These are phyloP conservation scores for Penicillium pulvis DNA, from an alignment of 495 filamentous ascomycete species.

Conservation along the genomic window DNA sequence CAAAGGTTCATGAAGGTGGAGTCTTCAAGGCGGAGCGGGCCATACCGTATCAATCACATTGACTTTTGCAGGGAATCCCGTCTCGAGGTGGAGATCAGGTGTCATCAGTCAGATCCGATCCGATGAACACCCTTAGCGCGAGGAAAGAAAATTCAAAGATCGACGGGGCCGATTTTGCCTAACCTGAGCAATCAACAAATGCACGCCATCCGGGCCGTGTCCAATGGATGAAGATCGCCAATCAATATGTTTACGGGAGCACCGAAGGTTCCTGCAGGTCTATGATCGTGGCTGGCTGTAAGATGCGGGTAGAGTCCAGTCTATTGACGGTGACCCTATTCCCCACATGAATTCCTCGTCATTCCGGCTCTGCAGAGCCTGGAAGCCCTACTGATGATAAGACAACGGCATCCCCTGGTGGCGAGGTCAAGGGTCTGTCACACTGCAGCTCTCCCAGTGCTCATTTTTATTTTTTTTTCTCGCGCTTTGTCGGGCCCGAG, in stretches of 20 bases:
- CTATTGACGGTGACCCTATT: neutral
- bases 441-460: neutral
- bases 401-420: neutral
- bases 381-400: too few species aligned
- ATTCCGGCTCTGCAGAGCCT: too few species aligned
- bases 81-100: conserved; percentile 8
- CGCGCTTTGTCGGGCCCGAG: neutral
- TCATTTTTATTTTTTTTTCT: neutral
- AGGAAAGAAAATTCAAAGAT: neutral
- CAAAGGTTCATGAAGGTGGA: neutral
- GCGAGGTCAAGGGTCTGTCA: neutral
- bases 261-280: neutral
- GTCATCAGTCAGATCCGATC: conserved; percentile 13
- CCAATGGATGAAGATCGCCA: neutral
- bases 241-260: neutral
- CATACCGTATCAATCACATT: conserved; percentile 27
- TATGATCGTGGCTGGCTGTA: neutral
- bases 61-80: conserved; percentile 2
- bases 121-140: neutral
- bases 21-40: neutral
- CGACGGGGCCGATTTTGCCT: conserved; percentile 14
- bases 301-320: neutral
- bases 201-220: neutral
- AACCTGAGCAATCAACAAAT: conserved; percentile 1
- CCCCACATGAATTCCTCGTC: neutral